Percentiles rank a stretch among this genome's conserved stretches.
Conservation (phyloP, 2,329 filamentous ascomycete genomes). For the Colletotrichum caudatum region DNA sequence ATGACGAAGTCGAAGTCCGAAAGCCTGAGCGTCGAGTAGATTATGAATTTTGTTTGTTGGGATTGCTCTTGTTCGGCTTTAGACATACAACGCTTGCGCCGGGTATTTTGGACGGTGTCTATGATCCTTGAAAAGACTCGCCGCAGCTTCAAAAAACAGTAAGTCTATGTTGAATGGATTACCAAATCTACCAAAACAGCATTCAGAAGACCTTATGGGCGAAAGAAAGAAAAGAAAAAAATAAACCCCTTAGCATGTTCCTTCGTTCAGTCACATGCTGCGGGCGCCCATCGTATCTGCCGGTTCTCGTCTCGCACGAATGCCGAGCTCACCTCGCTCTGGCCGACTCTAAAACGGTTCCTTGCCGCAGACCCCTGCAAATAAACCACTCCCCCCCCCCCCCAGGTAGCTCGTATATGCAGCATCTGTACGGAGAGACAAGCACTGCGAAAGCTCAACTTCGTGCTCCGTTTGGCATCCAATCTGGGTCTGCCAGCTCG, state of each 20-base stretch:
- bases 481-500: constrained; percentile 13
- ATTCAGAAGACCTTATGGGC: no score
- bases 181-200: no score
- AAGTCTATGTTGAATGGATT: neutral
- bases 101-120: no score
- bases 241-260: no score
- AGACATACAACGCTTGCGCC: no score
- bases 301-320: neutral
- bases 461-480: constrained; percentile 20
- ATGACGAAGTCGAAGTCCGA: neutral
- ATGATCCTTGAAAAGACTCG: no score
- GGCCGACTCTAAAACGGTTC: neutral
- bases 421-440: no score
- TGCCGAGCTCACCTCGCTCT: neutral
- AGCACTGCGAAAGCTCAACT: neutral
- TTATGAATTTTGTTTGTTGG: no score
- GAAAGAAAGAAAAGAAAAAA: neutral
- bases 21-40: no score
- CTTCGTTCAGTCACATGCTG: neutral
- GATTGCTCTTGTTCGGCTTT: no score
- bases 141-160: no score
- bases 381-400: rapidly evolving
- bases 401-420: neutral
- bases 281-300: neutral
- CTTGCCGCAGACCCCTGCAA: neutral